Evolutionary conservation across 257 asterid species (phyloP), one percentile per base, ranked within the genome.

Genomic region (Craterostigma plantagineum): DNA sequence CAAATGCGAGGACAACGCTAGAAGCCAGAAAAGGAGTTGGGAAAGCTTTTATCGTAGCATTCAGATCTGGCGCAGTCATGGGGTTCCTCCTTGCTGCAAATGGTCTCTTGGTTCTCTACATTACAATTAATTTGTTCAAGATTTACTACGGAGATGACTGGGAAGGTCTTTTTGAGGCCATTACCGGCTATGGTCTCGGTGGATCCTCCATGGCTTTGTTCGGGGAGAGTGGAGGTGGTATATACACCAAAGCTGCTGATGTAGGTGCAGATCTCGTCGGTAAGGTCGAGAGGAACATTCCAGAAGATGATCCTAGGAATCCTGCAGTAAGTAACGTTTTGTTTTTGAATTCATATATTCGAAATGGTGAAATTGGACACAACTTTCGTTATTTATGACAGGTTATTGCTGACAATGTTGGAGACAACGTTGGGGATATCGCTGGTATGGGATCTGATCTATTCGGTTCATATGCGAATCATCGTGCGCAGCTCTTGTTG

Each of bases 161-260:
- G 95, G 95, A 79, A 65, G 86, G 91, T 36, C 90, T 82, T 45
- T 82, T 79, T 35, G 92, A 82, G 71, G 76, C 95, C 18, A 82
- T 79, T 38, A 82, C 92, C 53, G 91, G 92, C 27, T 82, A 78
- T 51, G 92, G 94, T 54, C 94, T 82, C 16, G 94, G 94, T 56
- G 95, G 95, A 36, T 82, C 95, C 35, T 82, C 95, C 53, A 82
- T 82, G 95, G 85, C 94, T 50, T 65, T 81, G 61, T 81, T 81
- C 45, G 95, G 95, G 43, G 68, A 93, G 68, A 93, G 79, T 36
- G 95, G 91, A 48, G 95, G 95, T 54, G 95, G 95, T 36, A 83
- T 83, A 48, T 83, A 83, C 61, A 83, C 95, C 35, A 70, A 70
- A 49, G 77, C 77, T 16, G 73, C 77, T 50, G 77, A 65, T 56